Evolutionary conservation across 495 filamentous ascomycete genomes (phyloP).

Genomic region (Podospora appendiculata): DNA sequence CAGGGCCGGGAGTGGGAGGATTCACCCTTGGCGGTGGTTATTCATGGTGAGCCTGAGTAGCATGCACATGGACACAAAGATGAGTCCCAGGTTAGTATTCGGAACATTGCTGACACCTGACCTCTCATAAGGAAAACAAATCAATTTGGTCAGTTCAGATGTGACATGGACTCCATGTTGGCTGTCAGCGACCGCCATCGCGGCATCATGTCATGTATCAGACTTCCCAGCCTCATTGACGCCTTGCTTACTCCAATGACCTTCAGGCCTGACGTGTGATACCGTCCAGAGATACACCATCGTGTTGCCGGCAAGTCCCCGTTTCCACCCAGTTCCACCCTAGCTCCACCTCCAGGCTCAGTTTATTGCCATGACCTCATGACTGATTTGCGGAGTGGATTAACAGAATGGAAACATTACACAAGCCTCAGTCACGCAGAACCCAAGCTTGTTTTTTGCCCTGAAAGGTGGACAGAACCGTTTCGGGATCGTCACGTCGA

Average conservation of each 20-base stretch:
- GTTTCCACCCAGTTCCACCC: neutral
- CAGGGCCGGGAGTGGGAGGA: constrained; percentile 19
- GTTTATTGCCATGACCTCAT: neutral
- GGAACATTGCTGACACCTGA: neutral
- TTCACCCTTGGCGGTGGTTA: constrained; percentile 22
- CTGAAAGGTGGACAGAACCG: constrained; percentile 44
- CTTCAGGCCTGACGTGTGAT: constrained; percentile 12
- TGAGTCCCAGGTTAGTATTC: neutral
- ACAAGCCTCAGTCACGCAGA: constrained; percentile 10
- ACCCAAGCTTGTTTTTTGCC: constrained; percentile 51
- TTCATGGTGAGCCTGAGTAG: constrained; percentile 16
- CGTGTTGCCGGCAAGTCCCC: constrained; percentile 19
- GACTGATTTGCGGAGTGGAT: neutral
- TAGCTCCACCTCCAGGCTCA: neutral
- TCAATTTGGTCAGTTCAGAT: constrained; percentile 9
- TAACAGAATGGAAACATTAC: constrained; percentile 18
- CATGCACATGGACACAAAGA: neutral
- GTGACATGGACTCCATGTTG: neutral
- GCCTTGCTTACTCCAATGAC: neutral
- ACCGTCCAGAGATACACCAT: constrained; percentile 14
- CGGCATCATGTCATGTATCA: too few relatives aligned
- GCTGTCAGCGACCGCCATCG: neutral
- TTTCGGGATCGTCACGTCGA: constrained; percentile 46
- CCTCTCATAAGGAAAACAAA: constrained; percentile 16
- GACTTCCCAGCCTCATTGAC: too few relatives aligned